Conservation (phyloP, 1,284 basidiomycete genomes). For the Ustilago cynodontis region DNA sequence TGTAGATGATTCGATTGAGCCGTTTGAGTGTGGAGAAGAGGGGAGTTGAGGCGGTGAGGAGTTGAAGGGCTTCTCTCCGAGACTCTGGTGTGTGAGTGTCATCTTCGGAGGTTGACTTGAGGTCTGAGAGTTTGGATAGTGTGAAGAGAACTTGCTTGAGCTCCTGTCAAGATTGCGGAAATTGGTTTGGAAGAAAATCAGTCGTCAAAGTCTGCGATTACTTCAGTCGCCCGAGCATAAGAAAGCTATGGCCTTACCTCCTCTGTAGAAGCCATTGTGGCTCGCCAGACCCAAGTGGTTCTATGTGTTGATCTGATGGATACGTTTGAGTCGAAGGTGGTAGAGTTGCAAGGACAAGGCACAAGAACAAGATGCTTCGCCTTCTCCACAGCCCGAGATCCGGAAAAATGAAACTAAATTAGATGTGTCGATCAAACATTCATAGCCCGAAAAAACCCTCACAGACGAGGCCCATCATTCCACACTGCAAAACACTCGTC, state of each 20-base stretch:
- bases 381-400: background rate
- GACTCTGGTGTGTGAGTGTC: constrained; percentile 5
- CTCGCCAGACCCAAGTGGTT: background rate
- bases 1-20: constrained; percentile 35
- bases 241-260: constrained; percentile 10
- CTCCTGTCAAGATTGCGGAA: constrained; percentile 9
- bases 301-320: background rate
- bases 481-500: background rate
- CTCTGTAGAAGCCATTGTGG: constrained; percentile 21
- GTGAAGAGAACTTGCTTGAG: constrained; percentile 28
- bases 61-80: constrained; percentile 8
- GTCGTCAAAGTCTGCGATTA: background rate
- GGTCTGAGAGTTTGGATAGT: constrained; percentile 20
- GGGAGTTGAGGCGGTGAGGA: constrained; percentile 29
- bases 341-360: too few relatives aligned
- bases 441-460: background rate
- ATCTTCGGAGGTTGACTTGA: constrained; percentile 16
- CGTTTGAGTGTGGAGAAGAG: constrained; percentile 34
- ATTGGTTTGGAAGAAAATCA: constrained; percentile 8
- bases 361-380: background rate
- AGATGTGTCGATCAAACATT: background rate
- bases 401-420: background rate
- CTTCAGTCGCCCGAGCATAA: background rate
- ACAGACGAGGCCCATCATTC: background rate
- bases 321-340: background rate